These are phyloP conservation scores for Populus hybrid DNA, from an alignment of 441 rosid species.

Conservation along the genomic window DNA sequence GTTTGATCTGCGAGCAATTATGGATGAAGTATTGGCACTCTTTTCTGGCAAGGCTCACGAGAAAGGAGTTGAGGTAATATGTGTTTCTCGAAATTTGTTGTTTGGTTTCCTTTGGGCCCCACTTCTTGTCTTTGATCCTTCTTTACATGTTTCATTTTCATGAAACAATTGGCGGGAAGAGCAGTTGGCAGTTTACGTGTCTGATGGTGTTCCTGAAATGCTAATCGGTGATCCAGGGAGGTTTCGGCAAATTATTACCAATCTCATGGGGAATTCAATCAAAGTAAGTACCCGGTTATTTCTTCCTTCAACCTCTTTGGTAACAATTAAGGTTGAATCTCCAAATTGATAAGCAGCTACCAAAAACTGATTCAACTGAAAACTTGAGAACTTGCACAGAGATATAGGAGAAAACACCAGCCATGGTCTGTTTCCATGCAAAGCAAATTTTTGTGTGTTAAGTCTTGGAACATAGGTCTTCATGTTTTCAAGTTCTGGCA, in stretches of 20 bases:
- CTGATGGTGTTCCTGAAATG: too few relatives aligned
- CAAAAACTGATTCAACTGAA: neutral
- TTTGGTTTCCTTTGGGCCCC: too few relatives aligned
- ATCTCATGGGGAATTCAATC: slow-evolving; percentile 94
- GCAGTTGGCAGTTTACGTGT: too few relatives aligned
- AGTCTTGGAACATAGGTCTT: neutral
- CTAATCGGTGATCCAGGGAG: slow-evolving; percentile 88
- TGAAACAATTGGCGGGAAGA: too few relatives aligned
- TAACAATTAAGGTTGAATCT: neutral
- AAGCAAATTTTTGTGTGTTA: neutral
- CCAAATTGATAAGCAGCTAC: neutral
- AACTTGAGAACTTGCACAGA: neutral
- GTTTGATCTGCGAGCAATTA: too few relatives aligned
- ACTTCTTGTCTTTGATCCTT: too few relatives aligned
- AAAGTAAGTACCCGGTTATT: slow-evolving; percentile 49
- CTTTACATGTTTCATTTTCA: too few relatives aligned
- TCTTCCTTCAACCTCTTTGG: neutral
- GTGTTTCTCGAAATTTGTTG: too few relatives aligned
- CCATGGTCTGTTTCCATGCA: neutral
- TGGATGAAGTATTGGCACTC: too few relatives aligned
- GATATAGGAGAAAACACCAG: neutral
- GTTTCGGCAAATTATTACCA: slow-evolving; percentile 85
- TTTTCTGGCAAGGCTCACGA: too few relatives aligned
- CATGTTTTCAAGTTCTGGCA: neutral
- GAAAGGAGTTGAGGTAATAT: too few relatives aligned